A percentile compares a stretch with the other conserved stretches of the same genome.
Conservation (phyloP, 2,329 filamentous ascomycete species). For the Aspergillus ibericus region DNA sequence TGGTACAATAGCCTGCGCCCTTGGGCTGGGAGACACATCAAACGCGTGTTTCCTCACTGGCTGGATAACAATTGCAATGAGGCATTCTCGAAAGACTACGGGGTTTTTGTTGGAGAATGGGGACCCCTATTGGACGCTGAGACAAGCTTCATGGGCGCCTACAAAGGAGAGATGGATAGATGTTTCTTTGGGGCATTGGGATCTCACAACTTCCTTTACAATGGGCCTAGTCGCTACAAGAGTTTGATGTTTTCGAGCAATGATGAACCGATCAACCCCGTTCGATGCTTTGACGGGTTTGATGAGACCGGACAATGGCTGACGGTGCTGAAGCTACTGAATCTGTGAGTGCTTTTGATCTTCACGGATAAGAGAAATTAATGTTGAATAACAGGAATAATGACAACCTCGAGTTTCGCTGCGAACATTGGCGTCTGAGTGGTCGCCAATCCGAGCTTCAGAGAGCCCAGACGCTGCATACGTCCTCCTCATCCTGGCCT, state of each 20-base stretch:
- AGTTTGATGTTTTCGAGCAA: not conserved
- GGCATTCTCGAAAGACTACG: not conserved
- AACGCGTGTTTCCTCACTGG: slow-evolving; percentile 5
- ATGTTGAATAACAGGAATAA: not conserved
- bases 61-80: not conserved
- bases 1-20: not conserved
- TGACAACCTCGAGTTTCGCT: not conserved
- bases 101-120: slow-evolving; percentile 4
- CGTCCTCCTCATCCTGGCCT: not conserved
- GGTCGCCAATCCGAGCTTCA: not conserved
- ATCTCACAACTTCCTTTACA: not conserved
- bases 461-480: not conserved
- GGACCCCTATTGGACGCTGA: not conserved
- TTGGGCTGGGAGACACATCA: not conserved
- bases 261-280: not conserved
- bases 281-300: not conserved
- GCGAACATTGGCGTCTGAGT: not conserved
- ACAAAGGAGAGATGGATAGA: slow-evolving; percentile 4
- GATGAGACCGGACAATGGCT: not conserved
- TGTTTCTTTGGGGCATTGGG: slow-evolving; percentile 8
- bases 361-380: not conserved
- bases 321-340: not conserved
- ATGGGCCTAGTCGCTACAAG: not conserved
- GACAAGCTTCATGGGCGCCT: not conserved
- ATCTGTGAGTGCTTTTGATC: not conserved